Base-by-base conservation (phyloP, 139 green algal species). In the Picochlorum sp. region DNA sequence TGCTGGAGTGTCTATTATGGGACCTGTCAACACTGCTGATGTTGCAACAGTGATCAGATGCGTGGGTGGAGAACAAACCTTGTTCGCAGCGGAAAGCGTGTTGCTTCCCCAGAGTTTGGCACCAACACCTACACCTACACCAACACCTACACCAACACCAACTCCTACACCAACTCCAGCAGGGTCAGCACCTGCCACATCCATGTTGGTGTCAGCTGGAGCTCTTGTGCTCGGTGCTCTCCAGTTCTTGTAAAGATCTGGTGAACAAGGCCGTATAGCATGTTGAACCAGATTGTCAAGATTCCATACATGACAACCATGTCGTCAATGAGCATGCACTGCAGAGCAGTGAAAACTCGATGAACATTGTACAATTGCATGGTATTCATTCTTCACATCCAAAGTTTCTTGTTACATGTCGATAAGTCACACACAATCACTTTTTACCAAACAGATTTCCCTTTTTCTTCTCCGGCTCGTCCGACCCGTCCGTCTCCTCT, bases 191-290 rank as follows among this genome's bases (percentile, higher is more conserved):
- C 7, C 34, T 41, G 34, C 34, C 34, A 41, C 34, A 41, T 41
- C 34, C 34, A 41, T 41, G 34, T 0, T 41, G 34, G 34, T 11
- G 8, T 41, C 34, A 13, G 34, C 34, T 41, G 34, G 34, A 41
- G 34, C 34, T 57, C 47, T 55, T 55, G 18, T 55, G 18, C n/a
- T 55, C 11, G n/a, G 62, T 57, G n/a, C 21, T 37, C 31, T 69
- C 41, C 23, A 44, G 10, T 49, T 34, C 34, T 41, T 41, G 34
- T 41, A 41, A 41, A 41, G 1, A 41, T 13, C 34, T 41, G 8
- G 34, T 13, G 34, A 41, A 11, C 2, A 41, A 41, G 34, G 34
- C 34, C 3, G 3, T 30, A 1, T 30, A 30, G 28, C 28, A 0
- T 30, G 28, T 5, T 30, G 28, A 5, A 30, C 28, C 0, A 4